These are phyloP conservation scores for Pseudocercospora pini-densiflorae DNA, from an alignment of 2,329 filamentous ascomycete species.

Conservation along the genomic window DNA sequence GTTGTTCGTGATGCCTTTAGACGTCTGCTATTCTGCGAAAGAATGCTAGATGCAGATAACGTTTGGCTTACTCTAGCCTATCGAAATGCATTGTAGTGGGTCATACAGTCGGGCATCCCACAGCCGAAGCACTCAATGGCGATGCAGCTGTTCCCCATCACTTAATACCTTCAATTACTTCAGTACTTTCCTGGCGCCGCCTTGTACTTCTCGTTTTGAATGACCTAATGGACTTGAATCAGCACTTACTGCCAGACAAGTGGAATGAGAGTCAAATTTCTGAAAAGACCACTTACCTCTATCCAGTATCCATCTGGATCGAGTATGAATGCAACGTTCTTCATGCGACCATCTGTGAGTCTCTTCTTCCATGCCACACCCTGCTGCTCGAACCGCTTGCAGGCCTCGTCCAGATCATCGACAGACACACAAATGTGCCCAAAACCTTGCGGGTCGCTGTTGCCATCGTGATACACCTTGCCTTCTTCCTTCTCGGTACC, in stretches of 20 bases:
- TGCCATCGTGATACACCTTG: conserved; percentile 92
- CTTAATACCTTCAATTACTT: neutral
- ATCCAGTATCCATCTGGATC: conserved; percentile 44
- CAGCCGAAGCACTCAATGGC: neutral
- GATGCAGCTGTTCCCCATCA: neutral
- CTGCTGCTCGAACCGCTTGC: conserved; percentile 80
- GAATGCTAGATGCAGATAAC: neutral
- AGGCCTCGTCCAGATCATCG: conserved; percentile 87
- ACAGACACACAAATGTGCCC: conserved; percentile 89
- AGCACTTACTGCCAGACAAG: conserved; percentile 6
- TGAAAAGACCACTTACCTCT: conserved; percentile 4
- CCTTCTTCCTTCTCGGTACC: conserved; percentile 81
- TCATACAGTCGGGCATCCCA: neutral
- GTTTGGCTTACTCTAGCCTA: neutral
- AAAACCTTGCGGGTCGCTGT: conserved; percentile 88
- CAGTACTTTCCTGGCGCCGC: conserved; percentile 24
- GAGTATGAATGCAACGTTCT: conserved; percentile 88
- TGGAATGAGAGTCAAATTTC: neutral
- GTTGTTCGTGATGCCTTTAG: neutral
- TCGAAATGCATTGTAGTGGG: neutral
- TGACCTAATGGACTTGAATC: conserved; percentile 24
- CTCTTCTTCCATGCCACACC: conserved; percentile 93
- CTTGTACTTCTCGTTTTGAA: conserved; percentile 30
- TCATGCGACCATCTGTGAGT: conserved; percentile 87
- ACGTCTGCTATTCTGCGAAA: neutral